Percentiles rank a stretch among this genome's conserved stretches.
Conservation (phyloP, 2,329 filamentous ascomycete species). For the Penicillium sp. region DNA sequence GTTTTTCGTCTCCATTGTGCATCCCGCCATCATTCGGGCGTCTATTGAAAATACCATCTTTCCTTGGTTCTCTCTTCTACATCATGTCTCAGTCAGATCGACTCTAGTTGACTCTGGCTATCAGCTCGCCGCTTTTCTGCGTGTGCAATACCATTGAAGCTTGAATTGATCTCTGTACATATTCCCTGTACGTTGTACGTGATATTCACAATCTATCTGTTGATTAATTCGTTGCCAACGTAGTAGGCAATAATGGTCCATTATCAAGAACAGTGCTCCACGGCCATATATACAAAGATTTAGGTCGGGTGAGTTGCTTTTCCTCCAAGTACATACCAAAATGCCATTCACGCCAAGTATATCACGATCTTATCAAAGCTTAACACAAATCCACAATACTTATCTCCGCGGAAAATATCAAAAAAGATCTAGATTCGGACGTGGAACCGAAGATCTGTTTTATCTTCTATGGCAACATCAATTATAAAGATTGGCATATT, state of each 20-base stretch:
- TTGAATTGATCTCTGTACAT: conserved; percentile 3
- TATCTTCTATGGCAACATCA: neutral
- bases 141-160: neutral
- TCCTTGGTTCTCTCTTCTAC: conserved; percentile 6
- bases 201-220: neutral
- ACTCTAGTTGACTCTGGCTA: neutral
- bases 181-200: conserved; percentile 4
- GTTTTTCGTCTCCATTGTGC: conserved; percentile 14
- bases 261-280: neutral
- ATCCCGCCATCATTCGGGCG: conserved; percentile 26
- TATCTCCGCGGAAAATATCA: neutral
- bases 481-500: neutral
- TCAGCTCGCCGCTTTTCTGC: neutral
- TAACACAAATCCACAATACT: neutral
- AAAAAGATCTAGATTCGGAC: neutral
- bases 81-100: neutral
- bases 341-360: too few species aligned
- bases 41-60: conserved; percentile 27
- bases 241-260: neutral
- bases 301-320: too few species aligned
- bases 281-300: neutral
- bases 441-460: too few species aligned
- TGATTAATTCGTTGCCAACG: neutral
- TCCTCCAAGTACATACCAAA: too few species aligned
- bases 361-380: conserved; percentile 7